Evolutionary conservation across 2,329 filamentous ascomycete genomes (phyloP), one percentile per base, ranked within the genome.

Genomic region (Aspergillus unguis): DNA sequence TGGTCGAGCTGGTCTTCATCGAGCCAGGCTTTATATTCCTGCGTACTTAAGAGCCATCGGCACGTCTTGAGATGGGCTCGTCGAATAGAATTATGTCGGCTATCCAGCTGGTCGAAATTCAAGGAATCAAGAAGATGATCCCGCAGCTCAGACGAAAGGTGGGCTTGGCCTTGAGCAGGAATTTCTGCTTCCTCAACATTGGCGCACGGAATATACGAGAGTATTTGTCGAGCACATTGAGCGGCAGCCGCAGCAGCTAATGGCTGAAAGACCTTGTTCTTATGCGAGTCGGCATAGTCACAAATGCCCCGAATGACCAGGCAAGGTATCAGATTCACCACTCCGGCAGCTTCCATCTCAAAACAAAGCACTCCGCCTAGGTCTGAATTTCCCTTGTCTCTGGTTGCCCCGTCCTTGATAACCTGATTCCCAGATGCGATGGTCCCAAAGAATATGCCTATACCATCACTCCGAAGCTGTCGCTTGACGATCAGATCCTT

Each of bases 21-120:
- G 4, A 65, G 53, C 75, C 74, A 77, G 10, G 58, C 44, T 2
- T 52, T 11, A 32, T 71, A 76, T 2, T 63, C 52, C 1, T 58
- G 33, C 6, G 63, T 26, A 2, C 7, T 10, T 3, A 58, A 11
- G 4, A 58, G 29, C 56, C 53, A 58, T 6, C 8, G 26, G 27
- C 56, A 58, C 3, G 50, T 54, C 63, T 7, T 62, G 28, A 61
- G 56, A 27, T 74, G 64, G 1, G 72, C 74, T 1, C 48, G 54
- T 36, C 69, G 68, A 46, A 78, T 72, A 2, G 65, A 33, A 2
- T 1, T 5, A 5, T 50, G 26, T 1, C 52, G 41, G 1, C 7
- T 45, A 6, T 54, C 37, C 6, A 40, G 17, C 31, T 50, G 28
- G 4, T 46, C 29, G 6, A 40, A 40, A 5, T 5, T 26, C 1